These are phyloP conservation scores for Monilinia aucupariae DNA, from an alignment of 2,329 filamentous ascomycete species.

Conservation along the genomic window DNA sequence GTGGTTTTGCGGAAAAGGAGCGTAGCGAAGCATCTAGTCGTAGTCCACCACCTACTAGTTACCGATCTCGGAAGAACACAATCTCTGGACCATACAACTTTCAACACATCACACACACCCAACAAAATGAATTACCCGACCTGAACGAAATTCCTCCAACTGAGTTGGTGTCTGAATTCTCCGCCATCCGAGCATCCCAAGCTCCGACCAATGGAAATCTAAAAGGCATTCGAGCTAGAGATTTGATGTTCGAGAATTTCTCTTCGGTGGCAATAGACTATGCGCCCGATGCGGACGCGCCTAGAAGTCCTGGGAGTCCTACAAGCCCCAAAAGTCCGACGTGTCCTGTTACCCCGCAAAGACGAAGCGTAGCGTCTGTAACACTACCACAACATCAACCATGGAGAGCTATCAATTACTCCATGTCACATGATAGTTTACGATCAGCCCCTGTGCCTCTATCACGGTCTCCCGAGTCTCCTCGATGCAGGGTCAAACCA, in stretches of 20 bases:
- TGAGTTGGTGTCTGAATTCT: conserved; percentile 43
- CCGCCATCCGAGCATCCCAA: conserved; percentile 39
- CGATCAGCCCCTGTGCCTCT: conserved; percentile 44
- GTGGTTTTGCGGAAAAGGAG: conserved; percentile 18
- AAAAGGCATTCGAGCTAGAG: conserved; percentile 39
- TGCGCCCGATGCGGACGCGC: conserved; percentile 22
- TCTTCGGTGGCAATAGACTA: conserved; percentile 41
- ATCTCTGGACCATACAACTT: conserved; percentile 64
- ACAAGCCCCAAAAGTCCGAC: conserved; percentile 19
- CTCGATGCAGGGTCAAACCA: conserved; percentile 40
- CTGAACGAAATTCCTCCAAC: conserved; percentile 39
- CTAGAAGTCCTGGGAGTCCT: neutral
- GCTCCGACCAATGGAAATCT: conserved; percentile 36
- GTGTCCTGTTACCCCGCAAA: conserved; percentile 22
- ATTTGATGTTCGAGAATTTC: conserved; percentile 45
- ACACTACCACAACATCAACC: conserved; percentile 40
- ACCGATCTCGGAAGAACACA: conserved; percentile 20
- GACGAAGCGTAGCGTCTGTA: conserved; percentile 1
- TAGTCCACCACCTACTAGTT: neutral
- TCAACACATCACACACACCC: conserved; percentile 57
- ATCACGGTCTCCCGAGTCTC: conserved; percentile 42
- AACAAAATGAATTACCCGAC: conserved; percentile 44
- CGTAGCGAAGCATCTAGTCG: conserved; percentile 10
- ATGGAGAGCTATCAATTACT: conserved; percentile 25
- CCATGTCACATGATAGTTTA: conserved; percentile 36